A percentile compares a stretch with the other conserved stretches of the same genome.
These are phyloP conservation scores for Aspergillus aculeatinus DNA, from an alignment of 2,329 filamentous ascomycete species.

Conservation along the genomic window DNA sequence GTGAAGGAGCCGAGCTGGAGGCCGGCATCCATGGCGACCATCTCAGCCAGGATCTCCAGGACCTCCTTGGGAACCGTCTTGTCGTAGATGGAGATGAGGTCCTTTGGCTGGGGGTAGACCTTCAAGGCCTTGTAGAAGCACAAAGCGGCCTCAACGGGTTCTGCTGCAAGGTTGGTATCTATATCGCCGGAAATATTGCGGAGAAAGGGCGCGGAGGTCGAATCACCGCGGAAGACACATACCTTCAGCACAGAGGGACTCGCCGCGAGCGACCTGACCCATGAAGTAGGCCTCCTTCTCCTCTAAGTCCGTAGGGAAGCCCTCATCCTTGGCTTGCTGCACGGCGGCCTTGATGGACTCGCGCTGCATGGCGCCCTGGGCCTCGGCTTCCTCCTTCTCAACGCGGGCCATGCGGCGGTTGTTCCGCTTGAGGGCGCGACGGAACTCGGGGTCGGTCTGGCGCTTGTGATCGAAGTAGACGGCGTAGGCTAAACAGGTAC, in stretches of 20 bases:
- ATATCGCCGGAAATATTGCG: constrained; percentile 11
- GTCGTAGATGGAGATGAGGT: constrained; percentile 95
- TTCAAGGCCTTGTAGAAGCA: constrained; percentile 99
- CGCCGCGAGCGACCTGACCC: constrained; percentile 86
- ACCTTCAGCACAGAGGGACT: constrained; percentile 81
- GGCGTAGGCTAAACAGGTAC: constrained; percentile 54
- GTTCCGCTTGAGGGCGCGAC: constrained; percentile 55
- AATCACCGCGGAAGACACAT: constrained; percentile 39
- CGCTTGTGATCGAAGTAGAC: constrained; percentile 67
- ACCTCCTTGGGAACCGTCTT: constrained; percentile 98
- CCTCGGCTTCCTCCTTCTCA: constrained; percentile 50
- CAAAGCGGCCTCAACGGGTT: constrained; percentile 75
- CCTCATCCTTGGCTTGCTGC: constrained; percentile 80
- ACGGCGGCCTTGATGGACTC: constrained; percentile 73
- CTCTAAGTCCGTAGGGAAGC: constrained; percentile 85
- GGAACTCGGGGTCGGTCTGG: constrained; percentile 63
- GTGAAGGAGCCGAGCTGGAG: constrained; percentile 60
- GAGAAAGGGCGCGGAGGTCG: neutral
- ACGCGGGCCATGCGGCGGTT: constrained; percentile 48
- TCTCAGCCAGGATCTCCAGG: constrained; percentile 92
- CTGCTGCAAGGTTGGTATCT: constrained; percentile 32
- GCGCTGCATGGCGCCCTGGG: constrained; percentile 49
- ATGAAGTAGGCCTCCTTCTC: constrained; percentile 97
- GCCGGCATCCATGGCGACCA: constrained; percentile 88
- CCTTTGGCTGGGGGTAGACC: constrained; percentile 91